Evolutionary conservation across 148 eudicot species (phyloP).

Genomic region (Agrostemma githago): DNA sequence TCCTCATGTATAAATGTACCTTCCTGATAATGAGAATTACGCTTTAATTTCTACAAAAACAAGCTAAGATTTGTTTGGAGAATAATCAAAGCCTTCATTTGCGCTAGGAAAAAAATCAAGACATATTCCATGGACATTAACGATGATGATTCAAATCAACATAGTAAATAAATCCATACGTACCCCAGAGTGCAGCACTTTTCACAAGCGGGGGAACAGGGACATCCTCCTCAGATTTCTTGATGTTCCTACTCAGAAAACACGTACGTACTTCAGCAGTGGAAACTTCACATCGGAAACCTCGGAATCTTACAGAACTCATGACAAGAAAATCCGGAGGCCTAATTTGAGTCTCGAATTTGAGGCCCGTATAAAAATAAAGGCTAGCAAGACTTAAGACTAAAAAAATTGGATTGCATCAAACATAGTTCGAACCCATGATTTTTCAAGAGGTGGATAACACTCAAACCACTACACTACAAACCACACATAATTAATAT

Average conservation of each 20-base stretch:
- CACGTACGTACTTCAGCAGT: background rate
- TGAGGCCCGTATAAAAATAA: too few relatives aligned
- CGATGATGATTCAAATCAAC: background rate
- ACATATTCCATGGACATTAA: background rate
- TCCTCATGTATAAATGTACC: too few relatives aligned
- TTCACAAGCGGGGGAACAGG: slow-evolving; percentile 63
- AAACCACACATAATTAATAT: too few relatives aligned
- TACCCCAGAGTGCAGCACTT: slow-evolving; percentile 83
- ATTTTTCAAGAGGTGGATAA: too few relatives aligned
- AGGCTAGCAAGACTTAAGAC: too few relatives aligned
- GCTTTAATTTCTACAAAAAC: too few relatives aligned
- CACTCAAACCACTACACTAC: too few relatives aligned
- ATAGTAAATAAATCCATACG: slow-evolving; percentile 12
- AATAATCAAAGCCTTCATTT: background rate
- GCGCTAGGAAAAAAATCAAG: background rate
- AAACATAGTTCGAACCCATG: too few relatives aligned
- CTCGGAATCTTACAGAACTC: background rate
- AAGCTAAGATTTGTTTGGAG: background rate
- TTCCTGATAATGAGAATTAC: too few relatives aligned
- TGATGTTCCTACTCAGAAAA: slow-evolving; percentile 43
- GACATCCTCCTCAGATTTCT: slow-evolving; percentile 63
- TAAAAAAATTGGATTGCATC: too few relatives aligned
- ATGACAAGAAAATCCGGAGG: background rate
- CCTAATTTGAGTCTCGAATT: too few relatives aligned
- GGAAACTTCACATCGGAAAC: background rate